Base-by-base conservation (phyloP, 2,329 filamentous ascomycete genomes). In the Fusarium ramigenum region DNA sequence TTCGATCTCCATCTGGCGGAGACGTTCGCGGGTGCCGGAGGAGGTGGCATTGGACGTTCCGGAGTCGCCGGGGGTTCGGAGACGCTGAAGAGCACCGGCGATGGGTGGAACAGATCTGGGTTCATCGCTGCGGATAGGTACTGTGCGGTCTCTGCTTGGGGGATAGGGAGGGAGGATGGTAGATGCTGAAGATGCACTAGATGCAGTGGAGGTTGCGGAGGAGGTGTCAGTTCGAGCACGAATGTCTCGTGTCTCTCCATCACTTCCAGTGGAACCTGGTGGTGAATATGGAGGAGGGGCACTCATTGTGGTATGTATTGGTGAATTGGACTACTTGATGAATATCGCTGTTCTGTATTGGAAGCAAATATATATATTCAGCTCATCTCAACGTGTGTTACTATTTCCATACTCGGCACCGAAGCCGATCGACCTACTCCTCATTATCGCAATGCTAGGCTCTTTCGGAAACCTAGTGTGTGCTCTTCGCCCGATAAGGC, bases 251-350 rank as follows among this genome's bases (percentile, higher is more conserved):
- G 28, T 21, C 4, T 40, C 42, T 2, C 23, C 18, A 28, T 50
- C 15, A 30, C 7, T 36, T 19, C 23, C 42, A n/a, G 30, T 50
- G 25, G 58, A 59, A 11, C 28, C 28, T 15, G 34, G 36, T 19
- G 54, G 66, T 10, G 66, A 70, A 7, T 70, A 70, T 30, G 68
- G 66, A 14, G 68, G 68, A 47, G 68, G 68, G 21, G 49, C 49
- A 47, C 50, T 21, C 68, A 70, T 70, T 8, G 18, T 57, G 61
- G 15, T 32, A 7, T 25, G 25, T 39, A 10, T 21, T 12, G 18
- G 23, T 40, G 36, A 39, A 36, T 25, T n/a, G 25, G 42, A 16
- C 28, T 40, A n/a, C 12, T 23, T 32, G 23, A 25, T 25, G 25
- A 2, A 18, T 19, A 32, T 28, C 3, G 9, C 30, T 28, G n/a